Base-by-base conservation (phyloP, 139 green algal genomes). In the Klebsormidium nitens region DNA sequence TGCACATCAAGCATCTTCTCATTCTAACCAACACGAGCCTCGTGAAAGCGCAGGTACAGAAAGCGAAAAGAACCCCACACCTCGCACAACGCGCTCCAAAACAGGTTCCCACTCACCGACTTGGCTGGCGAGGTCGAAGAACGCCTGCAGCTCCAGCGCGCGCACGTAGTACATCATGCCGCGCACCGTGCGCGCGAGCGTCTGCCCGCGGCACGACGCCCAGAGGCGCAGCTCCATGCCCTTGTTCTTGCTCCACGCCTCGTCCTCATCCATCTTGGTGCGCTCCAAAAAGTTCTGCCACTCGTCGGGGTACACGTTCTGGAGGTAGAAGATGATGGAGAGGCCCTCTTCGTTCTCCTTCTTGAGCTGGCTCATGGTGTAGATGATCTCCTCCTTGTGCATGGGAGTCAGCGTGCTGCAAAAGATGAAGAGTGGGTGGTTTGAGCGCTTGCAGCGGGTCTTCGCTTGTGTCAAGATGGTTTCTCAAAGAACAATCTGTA, bases 311-410 rank as follows among this genome's bases (percentile, higher is more conserved):
- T n/a, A 28, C 19, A 61, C 52, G n/a, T 14, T 61, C n/a, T 34
- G 52, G 17, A 61, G 29, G 28, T 61, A 61, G 52, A 36, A 61
- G 23, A 61, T 31, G 52, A 19, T 61, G 52, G 52, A 61, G 28
- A 61, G 17, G 52, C 52, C 52, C 17, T 61, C 52, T 23, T 37
- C 28, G 52, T 61, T 61, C 52, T 61, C 52, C 28, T 61, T 61
- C 8, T 37, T 14, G 28, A 69, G 50, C 38, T 80, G 58, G 31
- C 56, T 39, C 29, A 60, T 64, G 31, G 31, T 8, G 76, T 89
- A 91, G 8, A 89, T 63, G 36, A 91, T 85, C 36, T 89, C 85
- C 83, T 91, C 86, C 42, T 79, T 71, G 59, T 85, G 91, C 72
- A 90, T 78, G 1, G 86, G 87, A 6, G 86, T 89, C 37, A 95